These are phyloP conservation scores for Leucaena leucocephala DNA, from an alignment of 306 rosid genomes.

Conservation along the genomic window DNA sequence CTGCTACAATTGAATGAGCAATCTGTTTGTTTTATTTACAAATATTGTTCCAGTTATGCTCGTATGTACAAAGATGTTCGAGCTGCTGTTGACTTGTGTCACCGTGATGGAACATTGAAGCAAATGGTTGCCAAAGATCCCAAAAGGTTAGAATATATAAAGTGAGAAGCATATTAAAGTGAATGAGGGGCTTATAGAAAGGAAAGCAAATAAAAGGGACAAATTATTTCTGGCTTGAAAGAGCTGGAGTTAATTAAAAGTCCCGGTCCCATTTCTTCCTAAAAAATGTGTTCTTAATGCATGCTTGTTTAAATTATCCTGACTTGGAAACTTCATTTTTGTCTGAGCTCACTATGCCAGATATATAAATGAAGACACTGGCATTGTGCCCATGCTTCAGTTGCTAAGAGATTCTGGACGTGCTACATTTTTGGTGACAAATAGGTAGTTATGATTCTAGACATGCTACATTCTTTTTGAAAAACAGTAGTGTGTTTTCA, in stretches of 20 bases:
- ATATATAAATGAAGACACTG: conserved; percentile 75
- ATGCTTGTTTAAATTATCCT: conserved; percentile 31
- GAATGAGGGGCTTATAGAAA: not conserved
- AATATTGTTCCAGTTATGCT: conserved; percentile 65
- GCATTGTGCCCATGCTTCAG: conserved; percentile 88
- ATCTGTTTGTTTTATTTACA: conserved; percentile 6
- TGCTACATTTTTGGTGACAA: conserved; percentile 93
- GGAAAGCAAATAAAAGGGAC: not conserved
- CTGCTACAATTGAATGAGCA: conserved; percentile 5
- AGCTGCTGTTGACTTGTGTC: conserved; percentile 98
- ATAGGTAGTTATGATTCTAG: conserved; percentile 70
- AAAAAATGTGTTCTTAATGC: conserved; percentile 20
- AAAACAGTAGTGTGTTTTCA: not conserved
- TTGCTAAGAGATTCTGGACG: conserved; percentile 95
- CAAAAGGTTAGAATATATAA: conserved; percentile 56
- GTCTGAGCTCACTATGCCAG: conserved; percentile 49
- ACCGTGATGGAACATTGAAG: conserved; percentile 98
- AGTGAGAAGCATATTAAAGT: conserved; percentile 19
- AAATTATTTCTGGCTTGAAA: conserved; percentile 18
- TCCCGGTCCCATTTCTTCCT: conserved; percentile 20
- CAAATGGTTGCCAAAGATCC: conserved; percentile 96
- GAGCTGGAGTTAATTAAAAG: conserved; percentile 4
- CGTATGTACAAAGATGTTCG: conserved; percentile 95
- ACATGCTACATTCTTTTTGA: conserved; percentile 84
- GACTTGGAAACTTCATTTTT: conserved; percentile 18